A percentile compares a stretch with the other conserved stretches of the same genome.
phyloP scores from a whole-genome alignment of 441 rosid genomes.

The Gossypium lobatum region DNA sequence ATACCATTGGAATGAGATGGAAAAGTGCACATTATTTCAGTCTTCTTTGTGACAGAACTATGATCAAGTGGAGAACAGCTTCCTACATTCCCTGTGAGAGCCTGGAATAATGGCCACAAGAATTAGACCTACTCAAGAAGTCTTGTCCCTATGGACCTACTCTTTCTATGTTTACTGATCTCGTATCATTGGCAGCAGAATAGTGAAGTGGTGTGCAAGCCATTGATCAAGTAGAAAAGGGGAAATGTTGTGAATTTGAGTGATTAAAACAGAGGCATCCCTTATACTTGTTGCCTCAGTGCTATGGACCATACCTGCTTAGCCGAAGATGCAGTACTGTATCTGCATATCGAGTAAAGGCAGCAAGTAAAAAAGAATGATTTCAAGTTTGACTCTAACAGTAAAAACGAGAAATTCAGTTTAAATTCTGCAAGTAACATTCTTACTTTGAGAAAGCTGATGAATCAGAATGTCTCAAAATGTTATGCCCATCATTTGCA shows the following conservation, averaged over 20 bases:
- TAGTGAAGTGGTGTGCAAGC: background rate
- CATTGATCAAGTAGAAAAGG: constrained; percentile 3
- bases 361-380: background rate
- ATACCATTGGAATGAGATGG: constrained; percentile 39
- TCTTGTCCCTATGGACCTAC: background rate
- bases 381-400: constrained; percentile 4
- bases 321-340: constrained; percentile 46
- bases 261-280: background rate
- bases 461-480: constrained; percentile 54
- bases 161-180: background rate
- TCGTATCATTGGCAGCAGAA: background rate
- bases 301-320: constrained; percentile 39
- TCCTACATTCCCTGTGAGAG: constrained; percentile 42
- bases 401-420: constrained; percentile 5
- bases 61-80: constrained; percentile 60
- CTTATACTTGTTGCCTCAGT: background rate
- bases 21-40: constrained; percentile 27
- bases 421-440: constrained; percentile 2
- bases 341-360: constrained; percentile 36
- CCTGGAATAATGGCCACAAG: constrained; percentile 27
- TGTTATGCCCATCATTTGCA: constrained; percentile 38
- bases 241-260: background rate
- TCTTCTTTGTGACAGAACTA: constrained; percentile 38
- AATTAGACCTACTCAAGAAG: constrained; percentile 18
- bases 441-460: constrained; percentile 79